A percentile compares a stretch with the other conserved stretches of the same genome.
phyloP scores from a whole-genome alignment of 768 basidiomycete species.

The Trametes cubensis region DNA sequence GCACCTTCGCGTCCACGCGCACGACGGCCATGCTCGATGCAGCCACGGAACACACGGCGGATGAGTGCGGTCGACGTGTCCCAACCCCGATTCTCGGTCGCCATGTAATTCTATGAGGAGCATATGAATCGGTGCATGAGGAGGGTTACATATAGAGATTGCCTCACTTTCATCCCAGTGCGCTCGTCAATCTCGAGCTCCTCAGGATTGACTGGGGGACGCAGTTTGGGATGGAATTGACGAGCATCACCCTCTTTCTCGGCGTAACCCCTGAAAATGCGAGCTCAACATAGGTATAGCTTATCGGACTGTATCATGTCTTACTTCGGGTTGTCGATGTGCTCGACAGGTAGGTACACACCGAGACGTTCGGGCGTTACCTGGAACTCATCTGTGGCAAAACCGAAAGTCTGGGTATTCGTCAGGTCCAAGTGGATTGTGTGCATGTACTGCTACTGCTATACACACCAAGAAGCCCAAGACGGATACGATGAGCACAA shows the following conservation, averaged over 20 bases:
- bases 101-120: conserved; percentile 69
- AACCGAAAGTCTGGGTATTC: conserved; percentile 56
- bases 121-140: neutral
- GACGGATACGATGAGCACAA: conserved; percentile 60
- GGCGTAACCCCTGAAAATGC: conserved; percentile 57
- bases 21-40: conserved; percentile 69
- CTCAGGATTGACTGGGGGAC: conserved; percentile 69
- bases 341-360: conserved; percentile 77
- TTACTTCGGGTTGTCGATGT: conserved; percentile 79
- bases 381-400: conserved; percentile 68
- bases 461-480: conserved; percentile 56
- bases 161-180: conserved; percentile 75
- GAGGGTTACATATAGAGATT: neutral
- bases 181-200: conserved; percentile 78
- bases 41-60: conserved; percentile 59
- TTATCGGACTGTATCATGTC: conserved; percentile 4
- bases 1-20: conserved; percentile 54
- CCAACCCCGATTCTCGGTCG: conserved; percentile 66
- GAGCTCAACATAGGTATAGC: neutral
- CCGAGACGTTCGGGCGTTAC: conserved; percentile 74
- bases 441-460: neutral
- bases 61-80: conserved; percentile 75
- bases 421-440: neutral
- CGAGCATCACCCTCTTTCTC: conserved; percentile 73
- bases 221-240: conserved; percentile 67